Evolutionary conservation across 257 asterid species (phyloP).

Genomic region (Knoxia roxburghii): DNA sequence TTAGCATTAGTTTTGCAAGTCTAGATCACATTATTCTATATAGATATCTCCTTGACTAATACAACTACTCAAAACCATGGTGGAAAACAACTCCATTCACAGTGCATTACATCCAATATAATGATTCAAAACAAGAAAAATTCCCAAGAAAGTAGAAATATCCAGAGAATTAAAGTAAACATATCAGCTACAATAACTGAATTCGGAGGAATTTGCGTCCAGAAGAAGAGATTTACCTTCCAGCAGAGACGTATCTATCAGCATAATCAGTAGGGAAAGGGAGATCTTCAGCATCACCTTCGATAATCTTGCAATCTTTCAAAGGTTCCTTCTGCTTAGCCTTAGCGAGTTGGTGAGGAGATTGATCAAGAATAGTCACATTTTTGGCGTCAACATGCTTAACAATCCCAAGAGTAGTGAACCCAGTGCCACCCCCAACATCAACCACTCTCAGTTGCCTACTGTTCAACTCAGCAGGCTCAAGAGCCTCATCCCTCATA

Average conservation of each 20-base stretch:
- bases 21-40: not conserved
- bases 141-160: not conserved
- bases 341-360: slow-evolving; percentile 93
- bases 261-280: slow-evolving; percentile 73
- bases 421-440: slow-evolving; percentile 98
- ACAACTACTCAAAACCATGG: not conserved
- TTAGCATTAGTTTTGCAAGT: not conserved
- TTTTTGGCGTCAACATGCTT: slow-evolving; percentile 85
- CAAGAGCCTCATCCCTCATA: slow-evolving; percentile 91
- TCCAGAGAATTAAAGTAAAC: not conserved
- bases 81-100: not conserved
- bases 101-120: not conserved
- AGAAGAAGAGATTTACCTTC: slow-evolving; percentile 47
- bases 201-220: not conserved
- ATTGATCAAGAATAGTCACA: slow-evolving; percentile 95
- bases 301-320: slow-evolving; percentile 78
- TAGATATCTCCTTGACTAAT: not conserved
- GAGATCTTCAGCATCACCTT: slow-evolving; percentile 97
- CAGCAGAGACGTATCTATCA: slow-evolving; percentile 91
- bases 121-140: not conserved
- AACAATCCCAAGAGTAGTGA: slow-evolving; percentile 89
- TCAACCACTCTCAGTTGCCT: slow-evolving; percentile 69
- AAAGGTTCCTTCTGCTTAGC: slow-evolving; percentile 82
- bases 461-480: slow-evolving; percentile 27
- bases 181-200: not conserved